Evolutionary conservation across 495 filamentous ascomycete species (phyloP), one percentile per base, ranked within the genome.

Genomic region (Aspergillus sclerotioniger): DNA sequence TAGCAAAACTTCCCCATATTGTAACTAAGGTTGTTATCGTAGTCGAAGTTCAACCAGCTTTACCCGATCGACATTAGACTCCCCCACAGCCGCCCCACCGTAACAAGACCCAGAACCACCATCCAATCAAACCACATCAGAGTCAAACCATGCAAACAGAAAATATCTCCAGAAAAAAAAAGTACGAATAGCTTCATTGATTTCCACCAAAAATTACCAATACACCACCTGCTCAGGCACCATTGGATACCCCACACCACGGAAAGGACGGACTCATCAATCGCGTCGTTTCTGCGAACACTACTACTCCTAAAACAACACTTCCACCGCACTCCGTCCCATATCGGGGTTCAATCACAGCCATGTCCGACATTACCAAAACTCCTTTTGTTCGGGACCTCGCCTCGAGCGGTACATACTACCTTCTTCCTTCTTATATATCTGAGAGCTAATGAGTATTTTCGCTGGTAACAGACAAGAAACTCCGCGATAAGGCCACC

Each of bases 401-500:
- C 32, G 89, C 84, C 53, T 87, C 89, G 20, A 91, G 84, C 74
- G 88, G 89, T 91, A 82, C 51, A 75, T 64, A 15, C 12, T 9
- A 32, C 35, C 15, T 10, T 0, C 19, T 21, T 39, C 29, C 9
- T 49, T 15, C 19, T 19, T 16, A 35, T 21, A 44, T 53, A 12
- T 41, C 19, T 32, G 37, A 33, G 50, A 49, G 12, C 32, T 25
- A 47, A 31, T 28, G 41, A 16, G 56, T 6, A 53, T 6, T 12
- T 3, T 19, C 15, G 17, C 37, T 25, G 25, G 25, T 25, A 25
- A 25, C 5, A 94, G 91, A 96, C 75, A 85, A 89, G 57, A 87
- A 86, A 73, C 85, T 83, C 58, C 90, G 92, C 67, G 90, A 91
- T 69, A 82, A 85, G 48, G 90, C 91, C 53, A 83, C 98, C 67